Evolutionary conservation across 164 flowering plant species (phyloP).

Genomic region (Taxillus chinensis): DNA sequence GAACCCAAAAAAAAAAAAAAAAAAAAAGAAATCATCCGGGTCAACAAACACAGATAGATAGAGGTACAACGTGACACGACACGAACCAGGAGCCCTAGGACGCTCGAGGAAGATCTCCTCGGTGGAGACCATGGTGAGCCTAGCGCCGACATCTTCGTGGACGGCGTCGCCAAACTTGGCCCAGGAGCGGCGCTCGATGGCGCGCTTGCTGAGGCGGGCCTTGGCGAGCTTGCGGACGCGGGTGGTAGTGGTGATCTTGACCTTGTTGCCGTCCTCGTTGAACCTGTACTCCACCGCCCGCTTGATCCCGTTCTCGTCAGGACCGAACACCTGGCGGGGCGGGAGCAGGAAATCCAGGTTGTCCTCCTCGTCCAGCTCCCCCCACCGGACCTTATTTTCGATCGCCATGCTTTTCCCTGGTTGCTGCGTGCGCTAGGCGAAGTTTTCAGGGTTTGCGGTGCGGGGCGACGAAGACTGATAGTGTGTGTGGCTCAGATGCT

Average conservation of each 20-base stretch:
- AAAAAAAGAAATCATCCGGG: too few relatives aligned
- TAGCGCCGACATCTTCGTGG: constrained; percentile 46
- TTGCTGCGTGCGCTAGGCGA: too few relatives aligned
- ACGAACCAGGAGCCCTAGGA: constrained; percentile 71
- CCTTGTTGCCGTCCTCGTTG: constrained; percentile 64
- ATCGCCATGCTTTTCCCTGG: too few relatives aligned
- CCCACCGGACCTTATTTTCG: constrained; percentile 38
- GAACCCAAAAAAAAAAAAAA: too few relatives aligned
- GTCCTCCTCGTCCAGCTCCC: constrained; percentile 64
- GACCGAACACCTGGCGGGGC: constrained; percentile 60
- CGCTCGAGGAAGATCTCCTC: constrained; percentile 79
- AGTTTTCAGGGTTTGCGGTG: too few relatives aligned
- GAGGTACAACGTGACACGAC: too few relatives aligned
- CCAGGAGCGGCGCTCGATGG: constrained; percentile 76
- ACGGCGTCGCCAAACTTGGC: constrained; percentile 79
- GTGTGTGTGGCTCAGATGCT: too few relatives aligned
- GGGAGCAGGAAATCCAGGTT: constrained; percentile 69
- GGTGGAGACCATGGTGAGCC: constrained; percentile 80
- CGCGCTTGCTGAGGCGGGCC: constrained; percentile 65
- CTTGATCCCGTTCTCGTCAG: constrained; percentile 74
- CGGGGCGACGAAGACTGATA: too few relatives aligned
- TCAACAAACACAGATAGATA: too few relatives aligned
- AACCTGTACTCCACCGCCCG: constrained; percentile 67
- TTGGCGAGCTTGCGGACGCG: constrained; percentile 63
- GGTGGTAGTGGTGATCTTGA: constrained; percentile 68